Conservation (phyloP, 2,329 filamentous ascomycete genomes). For the Immersiporthe knoxdaviesiana region DNA sequence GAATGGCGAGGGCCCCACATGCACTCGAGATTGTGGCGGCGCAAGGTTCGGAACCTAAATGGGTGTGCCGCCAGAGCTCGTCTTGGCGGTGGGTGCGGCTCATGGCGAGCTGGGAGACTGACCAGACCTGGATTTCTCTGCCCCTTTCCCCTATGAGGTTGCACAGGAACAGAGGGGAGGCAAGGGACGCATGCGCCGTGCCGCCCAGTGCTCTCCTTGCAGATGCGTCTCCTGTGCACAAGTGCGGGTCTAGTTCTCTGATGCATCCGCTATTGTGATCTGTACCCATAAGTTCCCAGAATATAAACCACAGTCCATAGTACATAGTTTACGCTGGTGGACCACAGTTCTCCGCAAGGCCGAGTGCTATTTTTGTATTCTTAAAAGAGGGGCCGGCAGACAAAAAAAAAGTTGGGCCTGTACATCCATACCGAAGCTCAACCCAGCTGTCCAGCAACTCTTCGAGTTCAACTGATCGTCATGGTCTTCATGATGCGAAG, state of each 20-base stretch:
- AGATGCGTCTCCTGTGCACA: constrained; percentile 3
- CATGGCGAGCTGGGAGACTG: background rate
- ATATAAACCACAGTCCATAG: too few species aligned
- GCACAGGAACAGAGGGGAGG: too few species aligned
- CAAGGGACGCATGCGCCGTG: constrained; percentile 8
- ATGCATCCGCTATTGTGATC: background rate
- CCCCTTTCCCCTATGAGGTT: too few species aligned
- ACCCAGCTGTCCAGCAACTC: background rate
- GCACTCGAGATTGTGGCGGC: background rate
- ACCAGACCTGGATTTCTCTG: background rate
- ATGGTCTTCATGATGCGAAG: background rate
- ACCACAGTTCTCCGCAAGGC: constrained; percentile 9
- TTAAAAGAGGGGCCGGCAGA: constrained; percentile 17
- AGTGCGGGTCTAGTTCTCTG: background rate
- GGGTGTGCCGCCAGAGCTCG: background rate
- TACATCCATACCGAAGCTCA: constrained; percentile 23
- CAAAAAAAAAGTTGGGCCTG: background rate
- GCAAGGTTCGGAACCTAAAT: background rate
- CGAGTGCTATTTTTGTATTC: constrained; percentile 23
- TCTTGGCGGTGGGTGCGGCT: background rate
- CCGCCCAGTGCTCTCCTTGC: constrained; percentile 8
- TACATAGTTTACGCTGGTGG: background rate
- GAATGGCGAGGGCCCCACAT: background rate
- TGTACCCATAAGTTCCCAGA: too few species aligned
- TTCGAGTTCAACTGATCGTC: constrained; percentile 9